Evolutionary conservation across 345 rosid genomes (phyloP).

Genomic region (Acer campestre): DNA sequence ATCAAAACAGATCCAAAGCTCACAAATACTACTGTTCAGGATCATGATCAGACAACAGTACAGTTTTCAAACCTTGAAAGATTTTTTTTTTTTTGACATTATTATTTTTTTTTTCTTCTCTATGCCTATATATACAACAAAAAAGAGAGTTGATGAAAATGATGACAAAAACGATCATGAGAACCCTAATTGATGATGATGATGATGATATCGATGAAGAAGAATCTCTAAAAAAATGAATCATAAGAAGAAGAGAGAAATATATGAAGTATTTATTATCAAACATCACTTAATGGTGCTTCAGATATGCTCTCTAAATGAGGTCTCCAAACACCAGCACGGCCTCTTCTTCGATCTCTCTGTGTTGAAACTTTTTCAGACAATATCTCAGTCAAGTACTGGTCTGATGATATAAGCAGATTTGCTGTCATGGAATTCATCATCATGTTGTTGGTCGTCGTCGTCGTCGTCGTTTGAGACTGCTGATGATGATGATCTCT

Average conservation of each 20-base stretch:
- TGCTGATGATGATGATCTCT: background rate
- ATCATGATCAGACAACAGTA: background rate
- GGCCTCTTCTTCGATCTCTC: slow-evolving; percentile 83
- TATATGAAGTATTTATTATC: background rate
- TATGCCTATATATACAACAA: slow-evolving; percentile 29
- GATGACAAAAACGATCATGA: slow-evolving; percentile 2
- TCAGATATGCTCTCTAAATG: slow-evolving; percentile 89
- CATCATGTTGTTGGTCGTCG: slow-evolving; percentile 12
- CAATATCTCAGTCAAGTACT: slow-evolving; percentile 87
- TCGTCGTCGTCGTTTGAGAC: background rate
- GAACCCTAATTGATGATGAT: slow-evolving; percentile 26
- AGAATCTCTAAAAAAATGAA: slow-evolving; percentile 21
- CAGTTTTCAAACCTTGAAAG: slow-evolving; percentile 11
- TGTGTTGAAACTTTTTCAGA: slow-evolving; percentile 80
- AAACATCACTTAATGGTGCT: slow-evolving; percentile 14
- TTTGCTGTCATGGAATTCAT: slow-evolving; percentile 32
- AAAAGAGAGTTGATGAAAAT: background rate
- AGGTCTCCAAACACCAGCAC: slow-evolving; percentile 94
- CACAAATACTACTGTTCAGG: no score
- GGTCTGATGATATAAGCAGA: slow-evolving; percentile 65
- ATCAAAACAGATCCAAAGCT: no score
- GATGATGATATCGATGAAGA: slow-evolving; percentile 6
- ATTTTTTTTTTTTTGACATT: slow-evolving; percentile 9
- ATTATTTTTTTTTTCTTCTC: slow-evolving; percentile 18
- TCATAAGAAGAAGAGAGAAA: background rate